A percentile compares a stretch with the other conserved stretches of the same genome.
Conservation (phyloP, 371 early-diverging fungal species). For the Synchytrium microbalum region DNA sequence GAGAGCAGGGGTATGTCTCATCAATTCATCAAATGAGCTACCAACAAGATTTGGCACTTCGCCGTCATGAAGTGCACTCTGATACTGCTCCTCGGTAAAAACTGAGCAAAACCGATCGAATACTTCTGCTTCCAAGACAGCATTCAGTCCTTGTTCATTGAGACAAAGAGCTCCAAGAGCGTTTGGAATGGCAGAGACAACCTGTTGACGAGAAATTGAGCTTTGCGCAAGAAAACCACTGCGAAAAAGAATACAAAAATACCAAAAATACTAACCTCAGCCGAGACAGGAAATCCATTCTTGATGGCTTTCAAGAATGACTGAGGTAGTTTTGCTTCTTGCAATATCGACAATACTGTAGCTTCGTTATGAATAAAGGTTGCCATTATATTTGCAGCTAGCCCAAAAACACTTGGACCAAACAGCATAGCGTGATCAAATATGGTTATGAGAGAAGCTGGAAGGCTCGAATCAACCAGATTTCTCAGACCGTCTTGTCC, state of each 20-base stretch:
- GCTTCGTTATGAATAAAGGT: slow-evolving; percentile 97
- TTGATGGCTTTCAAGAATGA: slow-evolving; percentile 63
- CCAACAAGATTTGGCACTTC: slow-evolving; percentile 78
- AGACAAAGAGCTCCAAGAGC: slow-evolving; percentile 94
- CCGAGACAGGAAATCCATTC: slow-evolving; percentile 57
- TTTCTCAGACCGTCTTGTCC: slow-evolving; percentile 86
- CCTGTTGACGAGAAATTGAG: slow-evolving; percentile 28
- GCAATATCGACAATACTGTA: slow-evolving; percentile 80
- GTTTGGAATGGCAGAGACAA: slow-evolving; percentile 74
- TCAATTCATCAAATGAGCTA: slow-evolving; percentile 84
- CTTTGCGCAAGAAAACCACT: not conserved
- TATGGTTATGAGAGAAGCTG: slow-evolving; percentile 60
- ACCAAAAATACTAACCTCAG: slow-evolving; percentile 43
- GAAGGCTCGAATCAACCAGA: slow-evolving; percentile 84
- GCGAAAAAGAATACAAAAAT: not conserved
- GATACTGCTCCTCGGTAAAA: slow-evolving; percentile 68
- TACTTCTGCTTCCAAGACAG: slow-evolving; percentile 63
- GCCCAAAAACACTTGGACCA: slow-evolving; percentile 51
- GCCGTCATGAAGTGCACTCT: slow-evolving; percentile 67
- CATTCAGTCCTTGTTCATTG: slow-evolving; percentile 75
- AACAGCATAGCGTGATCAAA: slow-evolving; percentile 65
- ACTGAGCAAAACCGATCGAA: slow-evolving; percentile 64
- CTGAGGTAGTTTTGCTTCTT: slow-evolving; percentile 82
- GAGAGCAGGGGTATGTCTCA: slow-evolving; percentile 87
- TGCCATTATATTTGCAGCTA: slow-evolving; percentile 82